Base-by-base conservation (phyloP, 192 early-diverging fungal species). In the Umbelopsis vinacea region DNA sequence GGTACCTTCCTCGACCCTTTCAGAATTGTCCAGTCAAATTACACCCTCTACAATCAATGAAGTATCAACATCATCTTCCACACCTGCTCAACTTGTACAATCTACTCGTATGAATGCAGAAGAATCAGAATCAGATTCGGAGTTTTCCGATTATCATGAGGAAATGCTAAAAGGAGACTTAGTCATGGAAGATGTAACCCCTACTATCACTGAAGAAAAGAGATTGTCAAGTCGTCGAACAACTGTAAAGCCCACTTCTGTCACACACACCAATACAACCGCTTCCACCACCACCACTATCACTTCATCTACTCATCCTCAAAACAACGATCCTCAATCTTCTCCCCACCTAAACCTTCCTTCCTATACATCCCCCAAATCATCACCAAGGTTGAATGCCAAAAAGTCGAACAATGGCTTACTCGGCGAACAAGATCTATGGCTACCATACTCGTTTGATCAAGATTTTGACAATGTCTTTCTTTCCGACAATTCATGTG, bases 131-230 rank as follows among this genome's bases (percentile, higher is more conserved):
- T 74, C 73, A 22, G 83, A 86, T 19, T 77, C 76, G 7, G 83
- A 85, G 11, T 80, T 78, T 46, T 81, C 79, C 57, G 87, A 88
- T 71, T 88, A 85, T 46, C 82, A 86, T 33, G 87, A 88, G 66
- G 87, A 88, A 54, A 88, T 88, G 87, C 74, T 88, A 67, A 81
- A 76, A 24, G 85, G 82, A n/a, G 83, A 86, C n/a, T 66, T 66
- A 46, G 52, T 46, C 7, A 57, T 71, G 69, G 76, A 63, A 63
- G 57, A 63, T 29, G 57, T n/a, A 11, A 0, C 33, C 11, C 29
- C 57, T 37, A 37, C 57, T 14, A 3, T 11, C 17, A 17, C 33
- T 3, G 33, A 38, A 6, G 57, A 63, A 7, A 63, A 63, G 19
- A 63, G 37, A 37, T 37, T n/a, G 3, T 37, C 57, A 10, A 63